A percentile compares a stretch with the other conserved stretches of the same genome.
phyloP scores from a whole-genome alignment of 2,329 filamentous ascomycete species.

The Colletotrichum euphorbiae region DNA sequence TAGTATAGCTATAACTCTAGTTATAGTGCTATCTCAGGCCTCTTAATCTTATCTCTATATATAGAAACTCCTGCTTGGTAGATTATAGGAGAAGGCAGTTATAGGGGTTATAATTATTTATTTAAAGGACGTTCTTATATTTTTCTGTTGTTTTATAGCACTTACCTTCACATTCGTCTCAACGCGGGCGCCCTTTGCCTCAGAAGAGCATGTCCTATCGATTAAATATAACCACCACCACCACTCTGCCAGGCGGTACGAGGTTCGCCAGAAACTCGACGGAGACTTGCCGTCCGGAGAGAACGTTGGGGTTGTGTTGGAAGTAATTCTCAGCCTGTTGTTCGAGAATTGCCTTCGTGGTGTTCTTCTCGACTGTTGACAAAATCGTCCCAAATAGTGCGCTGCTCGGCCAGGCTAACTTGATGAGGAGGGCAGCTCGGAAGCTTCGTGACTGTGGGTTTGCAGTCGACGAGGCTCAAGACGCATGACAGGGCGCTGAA shows the following conservation, averaged over 20 bases:
- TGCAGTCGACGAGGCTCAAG: not conserved
- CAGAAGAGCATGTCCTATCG: too few relatives aligned
- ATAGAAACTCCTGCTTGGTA: too few relatives aligned
- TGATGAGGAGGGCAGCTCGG: slow-evolving; percentile 17
- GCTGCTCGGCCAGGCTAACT: not conserved
- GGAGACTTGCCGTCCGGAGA: slow-evolving; percentile 15
- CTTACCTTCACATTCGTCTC: too few relatives aligned
- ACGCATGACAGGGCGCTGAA: not conserved
- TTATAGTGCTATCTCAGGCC: too few relatives aligned
- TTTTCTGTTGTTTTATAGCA: too few relatives aligned
- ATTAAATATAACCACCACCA: too few relatives aligned
- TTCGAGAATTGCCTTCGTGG: not conserved
- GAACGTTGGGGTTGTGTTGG: slow-evolving; percentile 30
- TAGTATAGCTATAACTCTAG: too few relatives aligned
- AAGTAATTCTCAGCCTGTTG: slow-evolving; percentile 23
- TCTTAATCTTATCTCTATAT: too few relatives aligned
- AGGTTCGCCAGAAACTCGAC: not conserved
- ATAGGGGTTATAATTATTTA: too few relatives aligned
- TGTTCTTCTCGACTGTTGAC: slow-evolving; percentile 1
- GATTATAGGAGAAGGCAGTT: too few relatives aligned
- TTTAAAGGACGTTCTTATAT: too few relatives aligned
- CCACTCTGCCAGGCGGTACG: not conserved
- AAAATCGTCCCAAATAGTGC: slow-evolving; percentile 17
- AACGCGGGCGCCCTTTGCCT: too few relatives aligned
- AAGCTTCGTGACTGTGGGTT: not conserved